Evolutionary conservation across 2,329 filamentous ascomycete genomes (phyloP).

Genomic region (Myriangium duriaei): DNA sequence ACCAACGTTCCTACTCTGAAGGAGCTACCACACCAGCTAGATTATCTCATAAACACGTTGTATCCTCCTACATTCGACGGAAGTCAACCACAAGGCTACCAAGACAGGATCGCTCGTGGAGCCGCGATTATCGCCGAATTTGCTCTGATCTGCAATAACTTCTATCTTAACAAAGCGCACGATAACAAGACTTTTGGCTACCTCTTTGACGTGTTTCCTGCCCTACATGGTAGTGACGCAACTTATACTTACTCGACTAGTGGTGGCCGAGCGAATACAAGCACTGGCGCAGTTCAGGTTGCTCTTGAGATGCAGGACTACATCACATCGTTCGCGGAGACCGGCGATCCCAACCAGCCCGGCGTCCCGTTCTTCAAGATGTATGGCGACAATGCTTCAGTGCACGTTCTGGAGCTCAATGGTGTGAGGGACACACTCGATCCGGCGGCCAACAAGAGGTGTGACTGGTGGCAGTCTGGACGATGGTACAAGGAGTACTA

Average conservation of each 20-base stretch:
- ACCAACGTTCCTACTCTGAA: constrained; percentile 18
- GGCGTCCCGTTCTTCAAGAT: constrained; percentile 33
- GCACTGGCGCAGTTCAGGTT: constrained; percentile 17
- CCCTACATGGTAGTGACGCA: constrained; percentile 41
- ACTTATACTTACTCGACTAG: constrained; percentile 41
- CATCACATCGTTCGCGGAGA: constrained; percentile 31
- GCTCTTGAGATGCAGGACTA: constrained; percentile 35
- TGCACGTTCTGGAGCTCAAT: constrained; percentile 33
- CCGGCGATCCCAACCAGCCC: constrained; percentile 26
- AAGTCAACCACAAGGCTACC: constrained; percentile 31
- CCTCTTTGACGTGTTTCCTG: constrained; percentile 40
- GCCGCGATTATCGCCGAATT: constrained; percentile 31
- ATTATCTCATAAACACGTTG: constrained; percentile 32
- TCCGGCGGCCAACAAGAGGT: constrained; percentile 35
- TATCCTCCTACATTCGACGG: constrained; percentile 40
- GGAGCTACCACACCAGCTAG: constrained; percentile 20
- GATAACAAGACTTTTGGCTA: constrained; percentile 38
- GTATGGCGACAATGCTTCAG: constrained; percentile 32
- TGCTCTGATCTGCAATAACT: constrained; percentile 39
- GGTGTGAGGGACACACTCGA: constrained; percentile 33
- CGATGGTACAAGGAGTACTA: constrained; percentile 1
- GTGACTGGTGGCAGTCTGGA: constrained; percentile 45
- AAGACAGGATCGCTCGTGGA: constrained; percentile 30
- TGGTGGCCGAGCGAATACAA: constrained; percentile 9
- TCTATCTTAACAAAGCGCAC: constrained; percentile 37